phyloP scores from a whole-genome alignment of 1,284 basidiomycete genomes.

The Leccinum olivaceoglutinosum region DNA sequence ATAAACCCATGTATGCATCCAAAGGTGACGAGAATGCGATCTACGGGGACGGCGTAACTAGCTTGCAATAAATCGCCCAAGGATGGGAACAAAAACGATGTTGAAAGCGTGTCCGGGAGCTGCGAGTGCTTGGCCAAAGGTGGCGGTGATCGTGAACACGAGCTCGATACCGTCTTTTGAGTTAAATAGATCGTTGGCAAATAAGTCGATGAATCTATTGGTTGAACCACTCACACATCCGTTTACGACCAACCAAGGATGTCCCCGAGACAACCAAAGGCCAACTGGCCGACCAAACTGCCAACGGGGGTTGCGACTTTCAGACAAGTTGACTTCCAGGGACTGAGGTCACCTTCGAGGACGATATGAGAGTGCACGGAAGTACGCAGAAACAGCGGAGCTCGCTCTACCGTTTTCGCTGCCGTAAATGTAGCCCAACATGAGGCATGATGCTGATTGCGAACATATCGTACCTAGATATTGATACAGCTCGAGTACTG shows the following conservation, averaged over 20 bases:
- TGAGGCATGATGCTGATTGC: constrained; percentile 20
- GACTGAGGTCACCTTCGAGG: constrained; percentile 19
- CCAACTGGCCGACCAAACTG: constrained; percentile 53
- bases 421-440: constrained; percentile 26
- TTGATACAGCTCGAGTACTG: background rate
- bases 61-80: constrained; percentile 46
- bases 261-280: constrained; percentile 55
- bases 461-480: constrained; percentile 24
- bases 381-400: background rate
- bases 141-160: constrained; percentile 46
- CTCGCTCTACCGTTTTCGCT: constrained; percentile 19
- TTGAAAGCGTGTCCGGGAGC: constrained; percentile 46
- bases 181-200: constrained; percentile 2
- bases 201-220: background rate
- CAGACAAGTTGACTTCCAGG: constrained; percentile 24
- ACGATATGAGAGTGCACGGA: background rate
- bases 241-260: constrained; percentile 43
- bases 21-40: constrained; percentile 38
- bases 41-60: constrained; percentile 28
- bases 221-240: constrained; percentile 23
- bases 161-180: constrained; percentile 47
- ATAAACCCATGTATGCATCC: constrained; percentile 34
- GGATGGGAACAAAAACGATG: constrained; percentile 52
- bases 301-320: constrained; percentile 46
- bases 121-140: constrained; percentile 43